phyloP scores from a whole-genome alignment of 2,329 filamentous ascomycete species.

The Colletotrichum costaricense region DNA sequence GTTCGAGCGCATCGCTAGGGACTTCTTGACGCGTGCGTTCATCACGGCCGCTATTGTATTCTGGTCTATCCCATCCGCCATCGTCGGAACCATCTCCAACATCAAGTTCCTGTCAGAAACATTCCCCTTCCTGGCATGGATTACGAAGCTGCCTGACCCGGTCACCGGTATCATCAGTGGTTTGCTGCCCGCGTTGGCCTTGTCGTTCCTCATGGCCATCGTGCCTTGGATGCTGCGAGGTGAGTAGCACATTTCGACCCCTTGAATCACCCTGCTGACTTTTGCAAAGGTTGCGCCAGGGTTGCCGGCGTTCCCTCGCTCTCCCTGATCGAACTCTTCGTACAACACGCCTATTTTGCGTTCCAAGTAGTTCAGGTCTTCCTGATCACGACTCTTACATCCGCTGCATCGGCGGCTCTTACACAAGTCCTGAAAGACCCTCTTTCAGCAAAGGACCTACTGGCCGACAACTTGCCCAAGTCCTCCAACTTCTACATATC shows the following conservation, averaged over 20 bases:
- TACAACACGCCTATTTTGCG: conserved; percentile 83
- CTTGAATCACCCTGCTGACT: conserved; percentile 21
- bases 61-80: conserved; percentile 81
- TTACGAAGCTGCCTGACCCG: conserved; percentile 73
- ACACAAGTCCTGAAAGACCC: conserved; percentile 61
- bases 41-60: conserved; percentile 84
- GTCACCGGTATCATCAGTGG: conserved; percentile 86
- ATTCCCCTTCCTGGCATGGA: conserved; percentile 78
- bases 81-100: conserved; percentile 89
- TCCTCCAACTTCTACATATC: conserved; percentile 90
- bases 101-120: conserved; percentile 74
- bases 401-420: conserved; percentile 74
- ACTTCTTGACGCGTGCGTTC: conserved; percentile 71
- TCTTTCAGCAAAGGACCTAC: conserved; percentile 51
- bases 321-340: conserved; percentile 78
- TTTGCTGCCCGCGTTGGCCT: conserved; percentile 81
- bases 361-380: conserved; percentile 89
- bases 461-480: conserved; percentile 77
- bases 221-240: conserved; percentile 82
- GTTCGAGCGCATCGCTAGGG: conserved; percentile 81
- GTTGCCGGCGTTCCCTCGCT: conserved; percentile 77
- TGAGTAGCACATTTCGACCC: conserved; percentile 49
- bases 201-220: conserved; percentile 85
- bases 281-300: conserved; percentile 70
- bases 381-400: conserved; percentile 81